Evolutionary conservation across 208 protist species (phyloP), one percentile per base, ranked within the genome.

Genomic region (Leishmania gerbilli): DNA sequence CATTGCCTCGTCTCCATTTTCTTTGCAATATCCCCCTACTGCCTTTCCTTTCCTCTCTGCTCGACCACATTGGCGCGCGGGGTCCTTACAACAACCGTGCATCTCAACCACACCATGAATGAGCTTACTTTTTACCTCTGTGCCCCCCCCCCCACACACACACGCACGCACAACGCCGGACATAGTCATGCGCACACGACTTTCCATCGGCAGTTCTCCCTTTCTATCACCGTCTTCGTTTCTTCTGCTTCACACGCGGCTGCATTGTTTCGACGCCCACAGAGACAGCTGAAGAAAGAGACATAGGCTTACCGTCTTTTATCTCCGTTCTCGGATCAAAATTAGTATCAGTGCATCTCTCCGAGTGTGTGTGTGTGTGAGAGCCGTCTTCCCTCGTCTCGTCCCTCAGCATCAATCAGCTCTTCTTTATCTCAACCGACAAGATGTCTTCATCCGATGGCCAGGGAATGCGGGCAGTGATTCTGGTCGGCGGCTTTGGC

Each of bases 401-500:
- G 17, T 72, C 3, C 13, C 49, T 7, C 7, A 31, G 37, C 42
- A 19, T 13, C 42, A 13, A 42, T 6, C 19, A 47, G 27, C 2
- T 13, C 40, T 34, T 49, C 42, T 21, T 42, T 1, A 51, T 51
- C 42, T 53, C 68, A 51, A 72, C 8, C 60, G 13, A 31, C 24
- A 82, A 53, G 24, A 82, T 82, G 81, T 85, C 80, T 68, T 69
- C 58, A 21, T 51, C 81, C 64, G 77, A 83, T 51, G 82, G 74
- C 17, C 88, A 86, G 17, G 90, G 88, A 80, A 99, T 99, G 98
- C 98, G 99, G 62, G 99, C 98, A 21, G 91, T 99, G 37, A 99
- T 99, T 91, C 92, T 99, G 13, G 99, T 99, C 40, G 99, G 99
- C 75, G 99, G 97, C 47, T 98, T 94, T 76, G 95, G 96, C 74